Evolutionary conservation across 2,329 filamentous ascomycete genomes (phyloP).

Genomic region (Sarocladium brachiariae): DNA sequence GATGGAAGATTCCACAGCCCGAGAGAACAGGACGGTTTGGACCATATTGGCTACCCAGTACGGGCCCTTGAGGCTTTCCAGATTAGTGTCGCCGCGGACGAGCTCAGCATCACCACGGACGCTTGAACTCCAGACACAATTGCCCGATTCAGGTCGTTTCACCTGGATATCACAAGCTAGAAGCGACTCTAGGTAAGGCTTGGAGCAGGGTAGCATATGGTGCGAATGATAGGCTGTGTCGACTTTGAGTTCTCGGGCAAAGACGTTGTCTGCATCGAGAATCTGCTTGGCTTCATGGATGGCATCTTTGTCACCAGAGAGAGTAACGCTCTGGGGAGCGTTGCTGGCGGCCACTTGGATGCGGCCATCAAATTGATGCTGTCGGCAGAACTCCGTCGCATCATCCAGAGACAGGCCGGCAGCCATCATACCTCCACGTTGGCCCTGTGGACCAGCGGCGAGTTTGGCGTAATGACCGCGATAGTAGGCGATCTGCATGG

Average conservation of each 20-base stretch:
- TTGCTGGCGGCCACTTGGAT: slow-evolving; percentile 35
- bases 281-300: slow-evolving; percentile 26
- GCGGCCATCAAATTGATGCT: not conserved
- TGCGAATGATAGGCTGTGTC: slow-evolving; percentile 37
- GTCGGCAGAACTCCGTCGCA: slow-evolving; percentile 16
- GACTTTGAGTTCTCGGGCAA: slow-evolving; percentile 29
- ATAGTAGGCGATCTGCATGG: slow-evolving; percentile 22
- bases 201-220: slow-evolving; percentile 33
- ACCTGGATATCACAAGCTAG: slow-evolving; percentile 21
- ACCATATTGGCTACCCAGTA: slow-evolving; percentile 44
- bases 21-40: slow-evolving; percentile 29
- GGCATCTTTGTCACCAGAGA: slow-evolving; percentile 31
- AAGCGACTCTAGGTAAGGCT: slow-evolving; percentile 27
- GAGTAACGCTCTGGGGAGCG: slow-evolving; percentile 34
- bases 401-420: slow-evolving; percentile 10
- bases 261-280: slow-evolving; percentile 24
- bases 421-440: slow-evolving; percentile 20
- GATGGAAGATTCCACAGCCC: slow-evolving; percentile 21
- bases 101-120: slow-evolving; percentile 12
- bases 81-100: not conserved
- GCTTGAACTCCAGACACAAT: slow-evolving; percentile 16
- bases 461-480: slow-evolving; percentile 23
- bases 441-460: slow-evolving; percentile 24
- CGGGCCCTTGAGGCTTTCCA: not conserved
- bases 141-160: slow-evolving; percentile 32